phyloP scores from a whole-genome alignment of 495 filamentous ascomycete genomes.

The Glarea lozoyensis region DNA sequence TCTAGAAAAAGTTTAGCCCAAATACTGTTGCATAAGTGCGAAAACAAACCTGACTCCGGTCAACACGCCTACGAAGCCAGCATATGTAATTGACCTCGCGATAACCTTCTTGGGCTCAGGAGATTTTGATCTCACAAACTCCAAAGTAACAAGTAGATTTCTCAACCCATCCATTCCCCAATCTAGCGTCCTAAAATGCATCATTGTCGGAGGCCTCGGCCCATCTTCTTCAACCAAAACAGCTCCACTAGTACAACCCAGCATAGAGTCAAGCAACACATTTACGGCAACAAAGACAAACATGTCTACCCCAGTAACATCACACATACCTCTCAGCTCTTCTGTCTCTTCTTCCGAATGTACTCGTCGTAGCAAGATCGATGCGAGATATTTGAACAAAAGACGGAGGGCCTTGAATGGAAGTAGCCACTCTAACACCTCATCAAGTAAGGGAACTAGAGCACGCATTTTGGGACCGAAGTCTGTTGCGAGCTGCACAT shows the following conservation, averaged over 20 bases:
- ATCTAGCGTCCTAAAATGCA: slow-evolving; percentile 61
- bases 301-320: slow-evolving; percentile 41
- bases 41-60: slow-evolving; percentile 43
- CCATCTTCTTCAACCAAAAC: slow-evolving; percentile 20
- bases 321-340: slow-evolving; percentile 50
- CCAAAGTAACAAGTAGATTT: slow-evolving; percentile 46
- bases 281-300: slow-evolving; percentile 54
- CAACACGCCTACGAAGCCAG: slow-evolving; percentile 53
- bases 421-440: slow-evolving; percentile 18
- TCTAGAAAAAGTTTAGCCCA: no score
- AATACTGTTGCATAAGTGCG: background rate
- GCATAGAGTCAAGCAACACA: slow-evolving; percentile 51
- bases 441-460: slow-evolving; percentile 41
- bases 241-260: slow-evolving; percentile 59
- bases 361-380: slow-evolving; percentile 37
- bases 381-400: slow-evolving; percentile 28
- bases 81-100: slow-evolving; percentile 52
- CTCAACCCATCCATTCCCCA: slow-evolving; percentile 58
- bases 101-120: slow-evolving; percentile 32
- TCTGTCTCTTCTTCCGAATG: slow-evolving; percentile 48
- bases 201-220: slow-evolving; percentile 22
- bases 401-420: slow-evolving; percentile 9
- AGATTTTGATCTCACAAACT: slow-evolving; percentile 35
- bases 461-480: slow-evolving; percentile 32
- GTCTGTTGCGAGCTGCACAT: slow-evolving; percentile 35